Evolutionary conservation across 768 basidiomycete species (phyloP), one percentile per base, ranked within the genome.

Genomic region (Lactarius sp.): DNA sequence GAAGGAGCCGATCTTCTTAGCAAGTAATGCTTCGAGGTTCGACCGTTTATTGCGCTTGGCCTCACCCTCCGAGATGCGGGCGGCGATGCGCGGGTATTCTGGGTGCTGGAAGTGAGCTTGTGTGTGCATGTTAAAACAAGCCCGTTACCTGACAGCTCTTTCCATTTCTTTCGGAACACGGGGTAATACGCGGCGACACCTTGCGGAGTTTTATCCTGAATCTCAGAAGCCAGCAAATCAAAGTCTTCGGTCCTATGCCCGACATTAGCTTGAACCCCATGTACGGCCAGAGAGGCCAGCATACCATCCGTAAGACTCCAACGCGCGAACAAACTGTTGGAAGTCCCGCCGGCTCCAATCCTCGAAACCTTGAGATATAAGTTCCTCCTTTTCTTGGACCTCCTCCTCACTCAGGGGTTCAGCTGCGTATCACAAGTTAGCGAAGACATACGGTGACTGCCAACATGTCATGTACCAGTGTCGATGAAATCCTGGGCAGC

Each of bases 331-430:
- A 70, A 98, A 90, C 70, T 90, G 90, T 70, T 94, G 94, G 79
- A 94, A 98, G 72, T 98, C 94, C 42, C 93, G 84, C 68, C 92
- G 83, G 72, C 87, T 90, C 96, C 96, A 98, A 67, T 89, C 85
- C 37, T 85, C 83, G 77, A 98, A 98, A 16, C 95, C 95, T 59
- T 88, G 78, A 37, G 79, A 80, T 7, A 85, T 83, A 36, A 90
- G 84, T 51, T 80, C 82, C 36, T 96, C 93, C 76, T 96, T 98
- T 71, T 84, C 79, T 5, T 83, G 81, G 66, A 83, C 75, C 70
- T 99, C 95, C 52, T 92, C 92, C 68, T 98, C 95, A 0, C 87
- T 94, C 44, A 98, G 78, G 1, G 91, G 88, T 67, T 93, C 94
- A 42, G 96, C 96, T 92, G 65, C 0, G 59, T 13, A 63, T 7